Evolutionary conservation across 805 yeast genomes (phyloP), one percentile per base, ranked within the genome.

Genomic region (Komagataella pastoris): DNA sequence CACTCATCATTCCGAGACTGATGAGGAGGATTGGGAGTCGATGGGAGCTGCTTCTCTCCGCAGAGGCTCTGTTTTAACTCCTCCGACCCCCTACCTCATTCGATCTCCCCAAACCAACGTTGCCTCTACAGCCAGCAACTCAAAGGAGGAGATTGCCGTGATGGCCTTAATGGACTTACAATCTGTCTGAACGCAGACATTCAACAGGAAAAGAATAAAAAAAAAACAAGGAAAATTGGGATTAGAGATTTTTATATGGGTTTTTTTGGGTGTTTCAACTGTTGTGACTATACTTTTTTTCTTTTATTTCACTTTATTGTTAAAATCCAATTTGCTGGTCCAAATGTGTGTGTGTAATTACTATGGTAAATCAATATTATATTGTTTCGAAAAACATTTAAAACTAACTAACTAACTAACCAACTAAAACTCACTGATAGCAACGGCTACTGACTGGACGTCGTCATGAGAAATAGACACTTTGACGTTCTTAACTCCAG

Each of bases 401-500:
- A 21, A 24, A n/a, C 23, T 24, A 36, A 36, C 44, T 14, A 19
- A 12, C 24, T 49, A 36, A 12, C 44, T 10, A 19, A 12, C 24
- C 47, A 36, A 12, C 58, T 67, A 73, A 52, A 74, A 77, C 62
- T 77, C 79, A 58, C 80, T 74, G 58, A 91, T 80, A 43, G 99
- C 99, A 62, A 93, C 97, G 8, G 99, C 98, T 56, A 95, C 93
- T 46, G 97, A 88, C 76, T 93, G 99, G 74, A 85, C 77, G 60
- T 95, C 99, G 64, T 91, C 96, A 66, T 93, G 99, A 19, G 97
- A 86, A 59, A 93, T 93, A 46, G 96, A 87, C 54, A 93, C 95
- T 63, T 79, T 85, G 56, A 93, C 85, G 40, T 70, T 66, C 66
- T 74, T 76, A 54, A 87, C 79, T 48, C 91, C 93, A 51, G 82